These are phyloP conservation scores for Diplodia intermedia DNA, from an alignment of 2,329 filamentous ascomycete species.

Conservation along the genomic window DNA sequence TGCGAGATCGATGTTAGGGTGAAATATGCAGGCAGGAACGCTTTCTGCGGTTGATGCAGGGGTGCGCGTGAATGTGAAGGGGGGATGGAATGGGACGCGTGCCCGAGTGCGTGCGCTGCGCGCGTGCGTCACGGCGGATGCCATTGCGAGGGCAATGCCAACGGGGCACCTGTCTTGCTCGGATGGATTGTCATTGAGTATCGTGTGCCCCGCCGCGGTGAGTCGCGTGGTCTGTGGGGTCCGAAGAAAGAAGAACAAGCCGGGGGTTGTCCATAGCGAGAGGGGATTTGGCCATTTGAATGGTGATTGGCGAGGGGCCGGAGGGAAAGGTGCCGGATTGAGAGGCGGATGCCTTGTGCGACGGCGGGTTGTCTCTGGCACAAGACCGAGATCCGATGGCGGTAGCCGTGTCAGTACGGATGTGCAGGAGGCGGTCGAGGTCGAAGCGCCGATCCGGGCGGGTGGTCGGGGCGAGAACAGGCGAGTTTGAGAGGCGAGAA, in stretches of 20 bases:
- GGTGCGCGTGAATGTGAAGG: not conserved
- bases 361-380: conserved; percentile 1
- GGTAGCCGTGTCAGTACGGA: conserved; percentile 2
- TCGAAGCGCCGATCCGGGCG: not conserved
- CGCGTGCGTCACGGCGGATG: not conserved
- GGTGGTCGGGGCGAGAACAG: conserved; percentile 5
- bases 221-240: conserved; percentile 24
- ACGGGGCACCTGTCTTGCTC: not conserved
- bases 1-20: conserved; percentile 27
- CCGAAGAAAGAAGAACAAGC: not conserved
- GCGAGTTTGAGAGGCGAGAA: conserved; percentile 5
- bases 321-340: conserved; percentile 7
- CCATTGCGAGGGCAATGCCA: not conserved
- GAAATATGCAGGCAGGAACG: conserved; percentile 19
- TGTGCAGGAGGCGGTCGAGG: conserved; percentile 5
- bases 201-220: not conserved
- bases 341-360: conserved; percentile 6
- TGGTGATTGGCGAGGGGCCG: conserved; percentile 9
- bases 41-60: conserved; percentile 18
- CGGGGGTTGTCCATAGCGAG: not conserved
- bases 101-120: not conserved
- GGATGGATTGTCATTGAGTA: not conserved
- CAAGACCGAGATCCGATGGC: conserved; percentile 18
- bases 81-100: not conserved
- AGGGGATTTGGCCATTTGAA: conserved; percentile 1